Evolutionary conservation across 1,139 yeast species (phyloP).

Genomic region (Candida frijolesensis): DNA sequence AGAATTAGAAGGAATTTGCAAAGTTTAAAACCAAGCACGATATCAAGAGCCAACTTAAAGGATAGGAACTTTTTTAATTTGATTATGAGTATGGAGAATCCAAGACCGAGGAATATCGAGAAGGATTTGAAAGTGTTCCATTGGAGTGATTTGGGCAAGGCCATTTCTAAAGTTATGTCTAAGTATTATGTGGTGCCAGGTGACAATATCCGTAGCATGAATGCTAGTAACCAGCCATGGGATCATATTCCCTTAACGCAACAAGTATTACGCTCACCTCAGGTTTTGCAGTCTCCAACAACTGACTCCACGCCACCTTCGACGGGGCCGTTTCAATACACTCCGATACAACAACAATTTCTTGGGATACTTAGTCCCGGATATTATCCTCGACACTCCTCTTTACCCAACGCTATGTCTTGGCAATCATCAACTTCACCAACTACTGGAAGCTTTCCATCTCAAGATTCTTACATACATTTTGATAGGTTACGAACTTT

Average conservation of each 20-base stretch:
- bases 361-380: neutral
- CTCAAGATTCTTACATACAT: neutral
- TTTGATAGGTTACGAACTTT: neutral
- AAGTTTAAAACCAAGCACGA: slow-evolving; percentile 63
- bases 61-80: slow-evolving; percentile 53
- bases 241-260: neutral
- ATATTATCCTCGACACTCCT: neutral
- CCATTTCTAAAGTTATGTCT: slow-evolving; percentile 61
- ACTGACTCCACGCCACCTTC: neutral
- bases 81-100: slow-evolving; percentile 65
- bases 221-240: neutral
- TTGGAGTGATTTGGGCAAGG: slow-evolving; percentile 58
- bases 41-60: slow-evolving; percentile 51
- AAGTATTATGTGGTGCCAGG: slow-evolving; percentile 45
- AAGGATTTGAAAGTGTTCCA: slow-evolving; percentile 71
- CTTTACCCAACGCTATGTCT: neutral
- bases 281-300: slow-evolving; percentile 1
- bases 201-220: neutral
- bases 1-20: slow-evolving; percentile 70
- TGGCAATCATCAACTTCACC: neutral
- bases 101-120: slow-evolving; percentile 72
- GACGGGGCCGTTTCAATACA: neutral
- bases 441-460: neutral
- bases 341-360: neutral
- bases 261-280: neutral